Conservation (phyloP, 306 rosid species). For the Vachellia pachyceras region DNA sequence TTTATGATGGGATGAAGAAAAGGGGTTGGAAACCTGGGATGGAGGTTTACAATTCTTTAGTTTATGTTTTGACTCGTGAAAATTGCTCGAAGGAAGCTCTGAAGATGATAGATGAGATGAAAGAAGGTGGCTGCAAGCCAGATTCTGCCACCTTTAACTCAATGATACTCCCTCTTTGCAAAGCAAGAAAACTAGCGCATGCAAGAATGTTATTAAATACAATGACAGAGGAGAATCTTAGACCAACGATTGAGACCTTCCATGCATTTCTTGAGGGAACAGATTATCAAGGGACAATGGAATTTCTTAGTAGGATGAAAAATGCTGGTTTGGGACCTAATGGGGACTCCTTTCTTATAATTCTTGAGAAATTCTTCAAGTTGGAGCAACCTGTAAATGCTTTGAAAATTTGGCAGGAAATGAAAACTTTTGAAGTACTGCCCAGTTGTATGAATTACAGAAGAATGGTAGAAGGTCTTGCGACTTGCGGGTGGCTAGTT, state of each 20-base stretch:
- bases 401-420: conserved; percentile 66
- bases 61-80: conserved; percentile 61
- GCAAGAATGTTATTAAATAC: conserved; percentile 64
- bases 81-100: conserved; percentile 86
- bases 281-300: conserved; percentile 66
- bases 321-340: conserved; percentile 66
- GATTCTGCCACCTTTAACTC: conserved; percentile 77
- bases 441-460: conserved; percentile 64
- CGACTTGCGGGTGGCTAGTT: conserved; percentile 53
- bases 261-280: conserved; percentile 76
- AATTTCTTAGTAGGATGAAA: conserved; percentile 68
- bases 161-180: conserved; percentile 76
- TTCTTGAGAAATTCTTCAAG: conserved; percentile 61
- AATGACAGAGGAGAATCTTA: conserved; percentile 67
- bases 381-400: conserved; percentile 74
- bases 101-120: conserved; percentile 68
- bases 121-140: conserved; percentile 72
- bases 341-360: conserved; percentile 59
- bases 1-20: conserved; percentile 87
- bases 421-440: conserved; percentile 56
- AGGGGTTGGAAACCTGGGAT: conserved; percentile 66
- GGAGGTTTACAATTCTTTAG: conserved; percentile 73
- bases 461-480: conserved; percentile 72
- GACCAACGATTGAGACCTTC: conserved; percentile 76
- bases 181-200: conserved; percentile 60